These are phyloP conservation scores for Allium fistulosum DNA, from an alignment of 106 monocot genomes.

Conservation along the genomic window DNA sequence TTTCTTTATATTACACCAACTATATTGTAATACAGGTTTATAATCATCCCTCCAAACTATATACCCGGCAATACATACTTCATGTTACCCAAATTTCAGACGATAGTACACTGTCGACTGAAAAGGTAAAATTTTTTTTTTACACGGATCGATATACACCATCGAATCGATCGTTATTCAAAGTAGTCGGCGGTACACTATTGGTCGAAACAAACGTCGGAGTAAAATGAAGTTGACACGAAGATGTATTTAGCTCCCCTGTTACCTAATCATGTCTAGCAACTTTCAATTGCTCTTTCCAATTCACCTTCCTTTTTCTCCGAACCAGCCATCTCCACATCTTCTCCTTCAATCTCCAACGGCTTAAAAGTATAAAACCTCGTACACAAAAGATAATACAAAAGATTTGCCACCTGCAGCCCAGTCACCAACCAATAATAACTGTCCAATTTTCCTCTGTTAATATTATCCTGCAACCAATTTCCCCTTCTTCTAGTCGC, in stretches of 20 bases:
- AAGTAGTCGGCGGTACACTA: no score
- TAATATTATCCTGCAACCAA: conserved; percentile 47
- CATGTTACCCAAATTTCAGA: no score
- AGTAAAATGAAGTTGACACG: no score
- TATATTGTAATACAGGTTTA: no score
- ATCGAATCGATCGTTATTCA: no score
- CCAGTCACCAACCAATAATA: conserved; percentile 40
- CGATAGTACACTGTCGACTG: no score
- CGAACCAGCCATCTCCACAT: conserved; percentile 6
- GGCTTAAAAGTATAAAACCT: conserved; percentile 25
- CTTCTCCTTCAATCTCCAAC: conserved; percentile 14
- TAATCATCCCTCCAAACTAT: not conserved
- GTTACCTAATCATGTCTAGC: not conserved
- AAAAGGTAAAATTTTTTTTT: no score
- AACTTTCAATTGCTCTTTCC: not conserved
- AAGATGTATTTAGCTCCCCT: no score
- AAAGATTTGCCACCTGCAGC: conserved; percentile 25
- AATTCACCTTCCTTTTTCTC: not conserved
- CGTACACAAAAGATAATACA: conserved; percentile 17
- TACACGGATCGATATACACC: no score
- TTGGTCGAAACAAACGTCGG: no score
- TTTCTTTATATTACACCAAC: no score
- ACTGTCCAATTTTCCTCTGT: conserved; percentile 25
- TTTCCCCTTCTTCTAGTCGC: conserved; percentile 26
- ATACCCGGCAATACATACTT: not conserved